Evolutionary conservation across 2,329 filamentous ascomycete genomes (phyloP), one percentile per base, ranked within the genome.

Genomic region (Pseudogymnoascus sp.): DNA sequence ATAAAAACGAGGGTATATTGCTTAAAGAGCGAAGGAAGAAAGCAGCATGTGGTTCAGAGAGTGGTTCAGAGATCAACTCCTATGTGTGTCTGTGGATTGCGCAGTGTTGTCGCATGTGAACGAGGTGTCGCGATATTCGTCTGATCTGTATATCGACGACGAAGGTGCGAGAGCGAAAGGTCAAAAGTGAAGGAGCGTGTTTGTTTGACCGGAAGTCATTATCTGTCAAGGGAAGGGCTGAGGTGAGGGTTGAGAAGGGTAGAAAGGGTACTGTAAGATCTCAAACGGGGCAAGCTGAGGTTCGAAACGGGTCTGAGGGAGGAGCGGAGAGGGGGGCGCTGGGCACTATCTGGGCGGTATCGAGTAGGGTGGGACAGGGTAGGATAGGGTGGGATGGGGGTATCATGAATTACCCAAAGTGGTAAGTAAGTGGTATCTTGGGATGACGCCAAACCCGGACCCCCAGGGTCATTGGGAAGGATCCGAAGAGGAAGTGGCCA

Each of bases 51-150:
- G 47, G 47, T 53, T 53, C 8, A 53, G 43, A 53, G 43, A 53
- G 43, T 50, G 43, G 43, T 53, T 53, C 43, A 33, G 43, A 53
- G 43, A 53, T 53, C 43, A 53, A 53, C 43, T 53, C 43, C 43
- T 53, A 53, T 53, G 43, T 53, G 28, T 33, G 25, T 53, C n/a
- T n/a, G 28, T 53, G n/a, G n/a, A 18, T 33, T 53, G 25, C n/a
- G n/a, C n/a, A 6, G 30, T 25, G 25, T n/a, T 33, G 43, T 53
- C 43, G 43, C 43, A 53, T 53, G 25, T 12, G 43, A 33, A 53
- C n/a, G 25, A 53, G 43, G 25, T 53, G n/a, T 53, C 43, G 43
- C 22, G 12, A 25, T 53, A 53, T 33, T 33, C 43, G 25, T 53
- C 25, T 18, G 25, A 50, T 15, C 2, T 11, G 25, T 30, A 30